Base-by-base conservation (phyloP, 164 flowering plant species). In the Nelumbo lutea region DNA sequence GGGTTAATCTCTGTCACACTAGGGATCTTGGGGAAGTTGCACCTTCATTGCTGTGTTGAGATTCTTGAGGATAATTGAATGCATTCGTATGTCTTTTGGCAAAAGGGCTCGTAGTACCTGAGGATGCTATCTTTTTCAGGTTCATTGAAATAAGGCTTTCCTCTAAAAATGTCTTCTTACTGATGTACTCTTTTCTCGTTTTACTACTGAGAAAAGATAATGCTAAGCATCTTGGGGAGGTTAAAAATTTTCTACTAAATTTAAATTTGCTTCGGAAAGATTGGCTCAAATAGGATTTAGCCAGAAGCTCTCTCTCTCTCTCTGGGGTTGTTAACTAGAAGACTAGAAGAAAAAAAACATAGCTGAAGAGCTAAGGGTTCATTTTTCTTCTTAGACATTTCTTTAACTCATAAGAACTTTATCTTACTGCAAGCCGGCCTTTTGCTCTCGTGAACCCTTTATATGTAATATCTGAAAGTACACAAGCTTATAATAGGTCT, bases 41-140 rank as follows among this genome's bases (percentile, higher is more conserved):
- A 71, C 42, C n/a, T 2, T 27, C 14, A 58, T 73, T 66, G 72
- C 39, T 59, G 4, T 57, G 77, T 66, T 75, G 79, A 76, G 75
- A 63, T 59, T 67, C 75, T 74, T 65, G 43, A 68, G 77, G 74
- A 62, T 79, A 75, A 85, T 78, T 83, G 44, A 75, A 73, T 80
- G 77, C 78, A 57, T 1, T 66, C 61, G 62, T 59, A 2, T 62
- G 45, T 38, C 72, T 70, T 79, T 67, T 57, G 62, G 71, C 65
- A 72, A 42, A 78, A 72, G 80, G 75, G 77, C 77, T 81, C 82
- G 74, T 77, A 59, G 82, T 74, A 78, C 82, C 84, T 69, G 75
- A 74, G 70, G 76, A 76, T 67, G 72, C 58, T 59, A 40, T 61
- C 75, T 63, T 75, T 80, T 68, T 67, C 80, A 77, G 72, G 81